Percentiles rank a stretch among this genome's conserved stretches.
These are phyloP conservation scores for Lagenidium sp. DNA, from an alignment of 352 stramenopile species.

Conservation along the genomic window DNA sequence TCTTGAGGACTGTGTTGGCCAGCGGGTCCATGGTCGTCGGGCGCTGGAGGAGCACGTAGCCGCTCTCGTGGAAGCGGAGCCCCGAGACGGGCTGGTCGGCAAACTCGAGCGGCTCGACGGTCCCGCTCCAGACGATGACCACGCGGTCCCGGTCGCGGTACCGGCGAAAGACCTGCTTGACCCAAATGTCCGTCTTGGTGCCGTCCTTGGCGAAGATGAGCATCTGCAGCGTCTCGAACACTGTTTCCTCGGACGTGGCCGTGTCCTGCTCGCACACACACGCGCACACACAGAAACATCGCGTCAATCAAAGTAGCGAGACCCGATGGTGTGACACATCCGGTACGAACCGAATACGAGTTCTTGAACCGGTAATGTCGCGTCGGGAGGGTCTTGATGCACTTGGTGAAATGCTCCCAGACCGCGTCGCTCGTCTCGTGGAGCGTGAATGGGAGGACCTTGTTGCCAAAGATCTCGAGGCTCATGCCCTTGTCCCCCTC, in stretches of 20 bases:
- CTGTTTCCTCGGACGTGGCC: slow-evolving; percentile 24
- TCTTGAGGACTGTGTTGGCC: too few species aligned
- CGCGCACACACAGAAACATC: neutral
- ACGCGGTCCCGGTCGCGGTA: slow-evolving; percentile 30
- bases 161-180: slow-evolving; percentile 33
- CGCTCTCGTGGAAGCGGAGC: slow-evolving; percentile 40
- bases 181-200: slow-evolving; percentile 25
- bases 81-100: slow-evolving; percentile 22
- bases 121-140: slow-evolving; percentile 34
- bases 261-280: neutral
- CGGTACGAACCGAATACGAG: neutral
- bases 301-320: neutral
- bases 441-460: slow-evolving; percentile 3
- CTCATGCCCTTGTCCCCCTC: neutral
- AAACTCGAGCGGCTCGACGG: slow-evolving; percentile 38
- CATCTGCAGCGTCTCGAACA: slow-evolving; percentile 38
- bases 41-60: slow-evolving; percentile 28
- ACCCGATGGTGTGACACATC: neutral
- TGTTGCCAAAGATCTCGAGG: slow-evolving; percentile 3
- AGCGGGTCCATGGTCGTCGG: too few species aligned
- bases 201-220: slow-evolving; percentile 29
- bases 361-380: slow-evolving; percentile 1
- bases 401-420: slow-evolving; percentile 5
- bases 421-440: neutral
- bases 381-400: slow-evolving; percentile 1